Percentiles rank a stretch among this genome's conserved stretches.
phyloP scores from a whole-genome alignment of 208 protist genomes.

The Trypanosoma scelopori region DNA sequence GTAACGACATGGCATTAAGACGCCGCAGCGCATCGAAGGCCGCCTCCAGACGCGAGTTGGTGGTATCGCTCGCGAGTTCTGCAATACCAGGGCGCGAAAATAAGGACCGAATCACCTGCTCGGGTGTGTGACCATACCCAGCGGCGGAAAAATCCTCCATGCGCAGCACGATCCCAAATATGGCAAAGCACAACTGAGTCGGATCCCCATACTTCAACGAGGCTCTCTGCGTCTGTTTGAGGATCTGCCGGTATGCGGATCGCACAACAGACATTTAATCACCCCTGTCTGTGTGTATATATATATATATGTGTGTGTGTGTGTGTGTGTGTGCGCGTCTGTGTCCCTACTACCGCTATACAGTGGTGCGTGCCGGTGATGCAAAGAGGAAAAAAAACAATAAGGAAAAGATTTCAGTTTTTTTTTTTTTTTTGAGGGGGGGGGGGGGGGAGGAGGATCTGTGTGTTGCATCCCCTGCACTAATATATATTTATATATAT shows the following conservation, averaged over 20 bases:
- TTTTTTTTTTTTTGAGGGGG: too few species aligned
- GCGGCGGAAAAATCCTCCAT: constrained; percentile 66
- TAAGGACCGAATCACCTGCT: constrained; percentile 43
- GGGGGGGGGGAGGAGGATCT: too few species aligned
- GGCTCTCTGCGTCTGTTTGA: constrained; percentile 38
- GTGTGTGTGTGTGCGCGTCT: too few species aligned
- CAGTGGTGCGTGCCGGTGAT: not conserved
- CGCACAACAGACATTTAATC: constrained; percentile 57
- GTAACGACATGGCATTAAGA: constrained; percentile 34
- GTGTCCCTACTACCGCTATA: not conserved
- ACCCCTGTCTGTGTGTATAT: not conserved
- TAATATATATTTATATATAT: too few species aligned
- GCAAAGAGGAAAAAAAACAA: not conserved
- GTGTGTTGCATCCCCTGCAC: too few species aligned
- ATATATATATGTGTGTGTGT: too few species aligned
- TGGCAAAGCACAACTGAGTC: constrained; percentile 62
- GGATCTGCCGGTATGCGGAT: constrained; percentile 70
- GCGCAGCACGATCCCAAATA: constrained; percentile 63
- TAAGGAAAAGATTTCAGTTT: not conserved
- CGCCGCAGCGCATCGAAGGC: constrained; percentile 63
- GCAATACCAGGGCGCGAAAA: constrained; percentile 57
- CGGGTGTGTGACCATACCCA: constrained; percentile 55
- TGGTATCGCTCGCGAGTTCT: constrained; percentile 44
- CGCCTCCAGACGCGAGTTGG: constrained; percentile 38
- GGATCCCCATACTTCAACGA: constrained; percentile 44